Conservation (phyloP, 169 alveolate genomes). For the Miamiensis avidus region DNA sequence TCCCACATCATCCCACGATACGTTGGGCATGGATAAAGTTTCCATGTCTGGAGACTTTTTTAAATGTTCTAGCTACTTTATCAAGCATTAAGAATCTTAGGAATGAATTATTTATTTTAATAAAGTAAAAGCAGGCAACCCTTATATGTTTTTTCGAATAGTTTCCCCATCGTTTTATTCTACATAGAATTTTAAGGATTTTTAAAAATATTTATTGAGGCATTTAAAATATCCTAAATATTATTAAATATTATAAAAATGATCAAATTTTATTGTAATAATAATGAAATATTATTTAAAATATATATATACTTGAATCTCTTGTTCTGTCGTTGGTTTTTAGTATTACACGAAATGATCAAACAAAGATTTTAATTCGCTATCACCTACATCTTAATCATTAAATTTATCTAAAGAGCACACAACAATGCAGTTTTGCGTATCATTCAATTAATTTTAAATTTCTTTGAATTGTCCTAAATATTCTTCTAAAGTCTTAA, state of each 20-base stretch:
- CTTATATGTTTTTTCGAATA: background rate
- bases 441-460: background rate
- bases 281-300: no score
- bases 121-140: background rate
- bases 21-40: constrained; percentile 37
- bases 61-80: constrained; percentile 7
- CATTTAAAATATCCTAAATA: no score
- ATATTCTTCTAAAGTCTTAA: background rate
- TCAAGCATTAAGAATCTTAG: background rate
- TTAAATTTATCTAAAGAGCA: background rate
- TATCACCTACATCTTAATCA: background rate
- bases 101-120: background rate
- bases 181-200: background rate
- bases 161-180: background rate
- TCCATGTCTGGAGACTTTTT: constrained; percentile 18
- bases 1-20: constrained; percentile 89
- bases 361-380: background rate
- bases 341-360: background rate
- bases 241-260: no score
- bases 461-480: no score
- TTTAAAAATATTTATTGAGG: no score
- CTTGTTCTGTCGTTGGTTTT: background rate
- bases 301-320: background rate
- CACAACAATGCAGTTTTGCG: background rate
- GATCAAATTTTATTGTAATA: background rate